Percentiles rank a stretch among this genome's conserved stretches.
Conservation (phyloP, 257 asterid species). For the Solanum okadae region DNA sequence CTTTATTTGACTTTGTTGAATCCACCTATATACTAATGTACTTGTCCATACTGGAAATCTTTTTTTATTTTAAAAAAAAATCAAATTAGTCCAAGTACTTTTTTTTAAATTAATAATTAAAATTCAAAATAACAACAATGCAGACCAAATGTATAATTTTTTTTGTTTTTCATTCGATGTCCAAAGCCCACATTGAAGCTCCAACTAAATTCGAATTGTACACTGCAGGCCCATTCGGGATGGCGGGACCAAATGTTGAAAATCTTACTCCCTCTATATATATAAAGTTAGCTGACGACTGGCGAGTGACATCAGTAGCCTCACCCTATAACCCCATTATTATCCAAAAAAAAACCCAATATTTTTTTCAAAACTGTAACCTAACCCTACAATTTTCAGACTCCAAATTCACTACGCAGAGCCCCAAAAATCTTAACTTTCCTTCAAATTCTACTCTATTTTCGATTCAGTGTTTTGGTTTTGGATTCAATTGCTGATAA, state of each 20-base stretch:
- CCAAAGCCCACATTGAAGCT: fast-evolving
- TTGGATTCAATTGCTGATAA: background rate
- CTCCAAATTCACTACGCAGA: background rate
- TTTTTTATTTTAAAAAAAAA: no score
- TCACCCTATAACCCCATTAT: background rate
- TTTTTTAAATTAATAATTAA: no score
- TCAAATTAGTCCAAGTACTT: no score
- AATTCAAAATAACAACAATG: background rate
- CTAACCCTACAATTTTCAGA: background rate
- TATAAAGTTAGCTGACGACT: background rate
- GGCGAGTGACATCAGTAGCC: background rate
- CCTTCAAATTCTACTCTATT: background rate
- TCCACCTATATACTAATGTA: no score
- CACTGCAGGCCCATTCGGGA: no score
- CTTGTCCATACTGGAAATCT: no score
- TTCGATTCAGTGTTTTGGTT: background rate
- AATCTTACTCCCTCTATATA: background rate
- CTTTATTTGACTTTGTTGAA: no score
- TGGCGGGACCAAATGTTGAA: background rate
- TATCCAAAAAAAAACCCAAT: background rate
- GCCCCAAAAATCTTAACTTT: background rate
- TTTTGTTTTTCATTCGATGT: fast-evolving
- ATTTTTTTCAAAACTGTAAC: background rate
- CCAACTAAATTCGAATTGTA: fast-evolving
- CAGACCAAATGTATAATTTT: background rate